These are phyloP conservation scores for Hemileia vastatrix DNA, from an alignment of 1,284 basidiomycete species.

Conservation along the genomic window DNA sequence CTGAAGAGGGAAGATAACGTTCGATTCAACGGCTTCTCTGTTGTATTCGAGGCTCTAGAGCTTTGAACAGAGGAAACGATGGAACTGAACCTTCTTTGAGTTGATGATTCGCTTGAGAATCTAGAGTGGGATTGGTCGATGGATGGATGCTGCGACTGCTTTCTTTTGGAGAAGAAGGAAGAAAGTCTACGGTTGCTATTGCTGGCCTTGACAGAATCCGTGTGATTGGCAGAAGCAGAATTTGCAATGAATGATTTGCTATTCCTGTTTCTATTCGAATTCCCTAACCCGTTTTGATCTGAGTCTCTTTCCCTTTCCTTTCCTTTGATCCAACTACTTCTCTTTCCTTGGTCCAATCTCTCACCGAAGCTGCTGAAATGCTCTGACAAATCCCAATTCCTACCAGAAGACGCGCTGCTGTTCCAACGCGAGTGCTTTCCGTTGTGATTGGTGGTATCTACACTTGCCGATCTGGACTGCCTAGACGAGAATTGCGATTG, in stretches of 20 bases:
- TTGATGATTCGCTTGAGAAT: neutral
- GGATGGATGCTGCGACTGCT: neutral
- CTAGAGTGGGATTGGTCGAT: neutral
- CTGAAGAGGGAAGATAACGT: neutral
- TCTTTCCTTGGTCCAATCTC: too few species aligned
- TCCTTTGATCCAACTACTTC: too few species aligned
- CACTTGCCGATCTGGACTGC: neutral
- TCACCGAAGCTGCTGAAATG: too few species aligned
- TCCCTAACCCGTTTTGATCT: neutral
- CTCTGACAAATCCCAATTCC: too few species aligned
- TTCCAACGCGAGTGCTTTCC: too few species aligned
- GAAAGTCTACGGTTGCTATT: neutral
- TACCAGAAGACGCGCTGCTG: too few species aligned
- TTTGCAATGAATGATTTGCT: neutral
- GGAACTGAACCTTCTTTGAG: neutral
- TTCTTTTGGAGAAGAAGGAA: neutral
- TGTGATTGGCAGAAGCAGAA: neutral
- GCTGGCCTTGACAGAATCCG: neutral
- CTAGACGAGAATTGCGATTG: neutral
- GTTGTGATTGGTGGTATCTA: neutral
- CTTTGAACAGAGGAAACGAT: neutral
- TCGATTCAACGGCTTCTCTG: neutral
- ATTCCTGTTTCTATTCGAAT: neutral
- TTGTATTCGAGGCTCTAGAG: neutral
- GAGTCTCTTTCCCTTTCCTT: too few species aligned